These are phyloP conservation scores for Colletotrichum sp. DNA, from an alignment of 2,329 filamentous ascomycete genomes.

Conservation along the genomic window DNA sequence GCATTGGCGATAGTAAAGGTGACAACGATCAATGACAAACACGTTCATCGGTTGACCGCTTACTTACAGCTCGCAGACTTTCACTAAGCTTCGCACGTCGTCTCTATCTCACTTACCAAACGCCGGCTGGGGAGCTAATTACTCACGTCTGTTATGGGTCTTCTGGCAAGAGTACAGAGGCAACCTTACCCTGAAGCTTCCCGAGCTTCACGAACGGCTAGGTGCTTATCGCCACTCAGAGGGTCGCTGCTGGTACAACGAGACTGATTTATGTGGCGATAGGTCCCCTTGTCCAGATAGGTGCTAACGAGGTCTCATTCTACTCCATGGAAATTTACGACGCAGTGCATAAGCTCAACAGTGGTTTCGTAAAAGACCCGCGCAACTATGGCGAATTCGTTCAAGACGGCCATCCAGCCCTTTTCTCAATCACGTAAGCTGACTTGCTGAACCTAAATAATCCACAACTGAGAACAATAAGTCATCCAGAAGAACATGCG, in stretches of 20 bases:
- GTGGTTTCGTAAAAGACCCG: conserved; percentile 29
- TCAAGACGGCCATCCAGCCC: conserved; percentile 29
- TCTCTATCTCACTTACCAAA: conserved; percentile 24
- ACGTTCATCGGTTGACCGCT: neutral
- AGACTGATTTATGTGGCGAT: neutral
- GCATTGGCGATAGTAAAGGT: neutral
- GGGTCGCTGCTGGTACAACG: neutral
- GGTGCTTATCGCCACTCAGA: neutral
- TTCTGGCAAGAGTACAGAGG: conserved; percentile 27
- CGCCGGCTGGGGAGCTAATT: conserved; percentile 23
- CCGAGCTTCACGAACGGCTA: conserved; percentile 25
- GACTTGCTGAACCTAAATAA: neutral
- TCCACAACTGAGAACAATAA: conserved; percentile 4
- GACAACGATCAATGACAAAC: neutral
- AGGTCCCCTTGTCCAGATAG: conserved; percentile 27
- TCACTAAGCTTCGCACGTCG: conserved; percentile 1
- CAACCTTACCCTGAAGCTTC: conserved; percentile 25
- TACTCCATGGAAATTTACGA: conserved; percentile 30
- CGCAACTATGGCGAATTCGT: conserved; percentile 31
- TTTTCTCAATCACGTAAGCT: conserved; percentile 30
- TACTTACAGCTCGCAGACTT: neutral
- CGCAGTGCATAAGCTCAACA: conserved; percentile 27
- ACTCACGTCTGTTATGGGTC: conserved; percentile 26
- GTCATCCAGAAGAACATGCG: conserved; percentile 29
- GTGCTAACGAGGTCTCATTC: conserved; percentile 29